Evolutionary conservation across 208 protist species (phyloP), one percentile per base, ranked within the genome.

Genomic region (Wallacemonas sp.): DNA sequence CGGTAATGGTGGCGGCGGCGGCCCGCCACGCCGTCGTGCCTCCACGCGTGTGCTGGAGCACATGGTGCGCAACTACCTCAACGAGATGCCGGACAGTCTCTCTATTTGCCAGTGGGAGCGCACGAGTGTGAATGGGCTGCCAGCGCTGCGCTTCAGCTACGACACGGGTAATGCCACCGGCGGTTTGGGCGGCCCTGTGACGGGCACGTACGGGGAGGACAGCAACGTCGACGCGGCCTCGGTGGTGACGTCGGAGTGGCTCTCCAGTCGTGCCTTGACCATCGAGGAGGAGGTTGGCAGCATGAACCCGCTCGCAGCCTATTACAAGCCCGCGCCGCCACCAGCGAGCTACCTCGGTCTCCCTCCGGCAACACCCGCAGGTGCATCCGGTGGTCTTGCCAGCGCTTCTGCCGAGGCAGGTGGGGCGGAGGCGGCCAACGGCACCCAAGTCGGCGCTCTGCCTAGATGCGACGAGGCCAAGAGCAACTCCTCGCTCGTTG

Each of bases 291-390:
- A 83, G 62, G 66, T 91, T 12, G 84, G 84, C 3, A 67, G 72
- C 62, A 72, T 85, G 30, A 94, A 94, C 70, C 88, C 88, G 6
- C 87, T 94, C 54, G 73, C 79, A 17, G 63, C 70, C 36, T 80
- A 80, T 68, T 84, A 80, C 55, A 62, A 63, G 1, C 72, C 74
- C 12, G 75, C 81, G 12, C 66, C 75, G 9, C 81, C 81, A 1
- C 77, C 81, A 0, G 27, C 44, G 30, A 38, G 41, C 41, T 75
- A 79, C 34, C 49, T 62, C 24, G 66, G 68, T 15, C 41, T 64
- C 45, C 8, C 47, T 34, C 8, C 27, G 1, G 26, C 64, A 17
- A 42, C 30, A n/a, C n/a, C n/a, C n/a, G n/a, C n/a, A n/a, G n/a
- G n/a, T n/a, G n/a, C n/a, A n/a, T n/a, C n/a, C n/a, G n/a, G n/a